phyloP scores from a whole-genome alignment of 768 basidiomycete species.

The Lentinula aciculospora region DNA sequence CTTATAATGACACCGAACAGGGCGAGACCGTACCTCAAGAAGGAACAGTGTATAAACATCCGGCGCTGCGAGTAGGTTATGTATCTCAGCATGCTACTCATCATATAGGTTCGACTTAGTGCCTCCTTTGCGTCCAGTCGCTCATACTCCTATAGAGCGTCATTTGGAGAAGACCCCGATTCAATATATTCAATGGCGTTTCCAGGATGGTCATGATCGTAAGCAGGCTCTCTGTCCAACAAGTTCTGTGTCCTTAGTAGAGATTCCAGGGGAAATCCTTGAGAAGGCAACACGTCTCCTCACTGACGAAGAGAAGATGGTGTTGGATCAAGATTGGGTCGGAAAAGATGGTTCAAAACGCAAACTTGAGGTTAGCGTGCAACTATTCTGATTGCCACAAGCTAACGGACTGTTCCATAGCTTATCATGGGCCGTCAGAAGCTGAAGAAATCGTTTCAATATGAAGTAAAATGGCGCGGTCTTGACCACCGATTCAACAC shows the following conservation, averaged over 20 bases:
- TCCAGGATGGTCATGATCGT: conserved; percentile 98
- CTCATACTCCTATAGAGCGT: conserved; percentile 46
- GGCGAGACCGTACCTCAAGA: conserved; percentile 91
- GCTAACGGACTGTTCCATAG: conserved; percentile 28
- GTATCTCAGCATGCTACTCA: conserved; percentile 98
- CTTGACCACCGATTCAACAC: conserved; percentile 85
- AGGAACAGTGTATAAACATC: conserved; percentile 92
- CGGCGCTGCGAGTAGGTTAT: conserved; percentile 89
- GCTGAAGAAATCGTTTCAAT: conserved; percentile 91
- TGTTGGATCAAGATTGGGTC: conserved; percentile 82
- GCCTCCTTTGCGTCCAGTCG: not conserved
- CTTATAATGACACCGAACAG: conserved; percentile 27
- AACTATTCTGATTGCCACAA: not conserved
- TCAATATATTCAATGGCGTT: conserved; percentile 97
- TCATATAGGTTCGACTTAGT: conserved; percentile 65
- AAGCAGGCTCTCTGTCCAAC: conserved; percentile 22
- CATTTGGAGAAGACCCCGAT: conserved; percentile 97
- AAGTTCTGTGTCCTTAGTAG: conserved; percentile 9
- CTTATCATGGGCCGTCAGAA: conserved; percentile 93
- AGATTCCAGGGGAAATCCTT: conserved; percentile 66
- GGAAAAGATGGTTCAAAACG: conserved; percentile 89
- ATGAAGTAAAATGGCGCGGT: conserved; percentile 86
- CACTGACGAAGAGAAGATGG: conserved; percentile 75
- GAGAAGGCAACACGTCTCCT: conserved; percentile 90
- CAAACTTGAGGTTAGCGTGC: conserved; percentile 73